These are phyloP conservation scores for Microdochium trichocladiopsis DNA, from an alignment of 2,329 filamentous ascomycete species.

Conservation along the genomic window DNA sequence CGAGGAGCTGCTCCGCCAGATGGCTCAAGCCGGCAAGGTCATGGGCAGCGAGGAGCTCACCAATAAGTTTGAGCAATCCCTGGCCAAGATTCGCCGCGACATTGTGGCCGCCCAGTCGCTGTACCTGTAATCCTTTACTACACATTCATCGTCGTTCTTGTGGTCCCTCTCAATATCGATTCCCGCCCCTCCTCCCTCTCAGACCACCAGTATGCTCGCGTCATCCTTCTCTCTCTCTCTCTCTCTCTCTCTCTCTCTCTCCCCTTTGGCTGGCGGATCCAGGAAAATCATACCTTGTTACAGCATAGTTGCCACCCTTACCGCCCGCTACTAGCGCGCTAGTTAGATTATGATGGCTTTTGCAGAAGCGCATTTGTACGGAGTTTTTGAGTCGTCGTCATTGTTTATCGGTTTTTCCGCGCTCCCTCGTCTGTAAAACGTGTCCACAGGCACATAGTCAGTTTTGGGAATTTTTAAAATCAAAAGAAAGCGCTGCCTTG, in stretches of 20 bases:
- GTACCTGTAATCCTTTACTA: slow-evolving; percentile 67
- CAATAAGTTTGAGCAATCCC: slow-evolving; percentile 80
- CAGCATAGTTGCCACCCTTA: too few relatives aligned
- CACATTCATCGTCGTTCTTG: background rate
- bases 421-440: too few relatives aligned
- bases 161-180: background rate
- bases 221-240: background rate
- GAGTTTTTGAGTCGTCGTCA: background rate
- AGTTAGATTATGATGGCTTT: too few relatives aligned
- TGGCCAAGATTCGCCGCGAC: slow-evolving; percentile 82
- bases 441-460: too few relatives aligned
- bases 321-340: too few relatives aligned
- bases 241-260: too few relatives aligned
- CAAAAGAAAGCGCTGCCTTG: too few relatives aligned
- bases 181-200: background rate
- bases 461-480: too few relatives aligned
- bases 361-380: background rate
- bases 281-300: too few relatives aligned
- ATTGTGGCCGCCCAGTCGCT: slow-evolving; percentile 92
- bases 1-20: slow-evolving; percentile 89
- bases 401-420: background rate
- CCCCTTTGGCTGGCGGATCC: too few relatives aligned
- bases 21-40: slow-evolving; percentile 91
- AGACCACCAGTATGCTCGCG: background rate
- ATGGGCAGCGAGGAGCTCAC: slow-evolving; percentile 96